Evolutionary conservation across 768 basidiomycete genomes (phyloP).

Genomic region (Serendipita sp.): DNA sequence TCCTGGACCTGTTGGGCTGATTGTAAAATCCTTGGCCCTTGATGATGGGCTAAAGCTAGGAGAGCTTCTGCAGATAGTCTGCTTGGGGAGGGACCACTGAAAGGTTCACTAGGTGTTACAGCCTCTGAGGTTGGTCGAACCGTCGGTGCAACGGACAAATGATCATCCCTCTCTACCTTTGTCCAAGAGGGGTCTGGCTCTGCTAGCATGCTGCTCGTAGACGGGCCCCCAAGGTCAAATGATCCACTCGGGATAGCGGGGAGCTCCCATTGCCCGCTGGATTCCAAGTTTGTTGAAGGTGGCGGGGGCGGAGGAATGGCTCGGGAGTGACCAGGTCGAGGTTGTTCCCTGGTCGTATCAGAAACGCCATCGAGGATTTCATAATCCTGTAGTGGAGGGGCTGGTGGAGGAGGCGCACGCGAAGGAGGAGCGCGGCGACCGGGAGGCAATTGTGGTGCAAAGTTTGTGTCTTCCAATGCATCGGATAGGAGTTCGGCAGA

Average conservation of each 20-base stretch:
- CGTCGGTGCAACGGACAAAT: not conserved
- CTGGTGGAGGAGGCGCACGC: slow-evolving; percentile 23
- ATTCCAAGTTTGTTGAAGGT: slow-evolving; percentile 20
- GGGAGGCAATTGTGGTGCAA: slow-evolving; percentile 11
- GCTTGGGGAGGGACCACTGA: slow-evolving; percentile 8
- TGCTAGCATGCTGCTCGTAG: not conserved
- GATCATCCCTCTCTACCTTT: not conserved
- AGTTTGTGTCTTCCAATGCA: not conserved
- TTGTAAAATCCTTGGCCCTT: slow-evolving; percentile 60
- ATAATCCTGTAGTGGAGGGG: slow-evolving; percentile 36
- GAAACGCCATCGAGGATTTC: slow-evolving; percentile 19
- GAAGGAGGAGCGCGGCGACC: slow-evolving; percentile 10
- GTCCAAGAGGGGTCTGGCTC: not conserved
- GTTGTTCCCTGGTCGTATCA: slow-evolving; percentile 16
- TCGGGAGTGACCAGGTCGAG: slow-evolving; percentile 21
- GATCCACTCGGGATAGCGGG: slow-evolving; percentile 39
- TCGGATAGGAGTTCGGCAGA: not conserved
- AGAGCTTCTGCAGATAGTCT: slow-evolving; percentile 49
- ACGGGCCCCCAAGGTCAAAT: slow-evolving; percentile 32
- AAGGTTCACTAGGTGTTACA: slow-evolving; percentile 8
- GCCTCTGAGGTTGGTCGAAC: slow-evolving; percentile 8
- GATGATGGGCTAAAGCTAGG: slow-evolving; percentile 48
- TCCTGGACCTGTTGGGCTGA: slow-evolving; percentile 50
- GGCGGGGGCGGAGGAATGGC: slow-evolving; percentile 26
- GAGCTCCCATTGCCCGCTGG: slow-evolving; percentile 46